Evolutionary conservation across 2,329 filamentous ascomycete genomes (phyloP).

Genomic region (Ophiocordyceps polyrhachis-furcata): DNA sequence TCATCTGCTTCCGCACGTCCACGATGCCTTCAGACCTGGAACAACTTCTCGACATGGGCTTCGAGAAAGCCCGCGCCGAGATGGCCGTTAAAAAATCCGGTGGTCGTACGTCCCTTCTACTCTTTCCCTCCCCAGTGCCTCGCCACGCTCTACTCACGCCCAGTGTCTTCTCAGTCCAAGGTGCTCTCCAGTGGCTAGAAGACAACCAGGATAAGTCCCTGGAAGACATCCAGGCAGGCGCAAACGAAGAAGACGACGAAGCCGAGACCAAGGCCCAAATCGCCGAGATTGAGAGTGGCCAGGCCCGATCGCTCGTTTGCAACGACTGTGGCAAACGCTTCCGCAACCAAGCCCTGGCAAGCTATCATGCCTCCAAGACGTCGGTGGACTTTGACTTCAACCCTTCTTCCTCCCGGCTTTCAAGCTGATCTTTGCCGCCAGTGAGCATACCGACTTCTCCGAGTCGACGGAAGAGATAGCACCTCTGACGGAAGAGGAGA

Average conservation of each 20-base stretch:
- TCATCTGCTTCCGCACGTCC: neutral
- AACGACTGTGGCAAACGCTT: conserved; percentile 92
- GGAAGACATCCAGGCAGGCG: conserved; percentile 51
- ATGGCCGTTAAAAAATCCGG: conserved; percentile 72
- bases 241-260: conserved; percentile 26
- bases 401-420: neutral
- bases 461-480: conserved; percentile 88
- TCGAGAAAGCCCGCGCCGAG: conserved; percentile 65
- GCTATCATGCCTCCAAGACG: conserved; percentile 83
- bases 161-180: conserved; percentile 41
- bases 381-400: conserved; percentile 15
- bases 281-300: conserved; percentile 49
- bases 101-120: conserved; percentile 30
- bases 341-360: conserved; percentile 59
- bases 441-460: conserved; percentile 73
- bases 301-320: conserved; percentile 65
- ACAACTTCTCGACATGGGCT: conserved; percentile 52
- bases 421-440: conserved; percentile 13
- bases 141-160: conserved; percentile 1
- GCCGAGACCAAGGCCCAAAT: conserved; percentile 35
- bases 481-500: conserved; percentile 81
- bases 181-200: conserved; percentile 87
- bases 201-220: conserved; percentile 74
- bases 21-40: conserved; percentile 43
- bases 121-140: neutral